Conservation (phyloP, 2,329 filamentous ascomycete species). For the Xylariaceae sp. region DNA sequence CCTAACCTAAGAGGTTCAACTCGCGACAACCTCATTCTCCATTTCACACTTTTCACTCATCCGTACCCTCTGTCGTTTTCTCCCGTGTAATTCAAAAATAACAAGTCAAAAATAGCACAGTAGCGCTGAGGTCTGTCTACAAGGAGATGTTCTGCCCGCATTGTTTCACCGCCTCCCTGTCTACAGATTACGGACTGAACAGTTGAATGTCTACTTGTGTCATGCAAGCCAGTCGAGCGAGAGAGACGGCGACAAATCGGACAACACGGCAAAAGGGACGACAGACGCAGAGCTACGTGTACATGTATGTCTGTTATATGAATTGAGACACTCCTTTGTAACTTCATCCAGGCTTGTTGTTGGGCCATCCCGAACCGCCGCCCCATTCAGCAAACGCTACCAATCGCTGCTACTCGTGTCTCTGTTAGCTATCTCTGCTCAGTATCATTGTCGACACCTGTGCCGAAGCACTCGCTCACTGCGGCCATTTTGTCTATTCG, state of each 20-base stretch:
- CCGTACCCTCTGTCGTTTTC: conserved; percentile 5
- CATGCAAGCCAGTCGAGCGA: conserved; percentile 5
- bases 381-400: too few species aligned
- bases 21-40: conserved; percentile 10
- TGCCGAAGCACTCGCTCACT: conserved; percentile 13
- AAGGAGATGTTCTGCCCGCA: conserved; percentile 10
- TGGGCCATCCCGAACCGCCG: too few species aligned
- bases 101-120: too few species aligned
- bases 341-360: too few species aligned
- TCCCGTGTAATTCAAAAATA: too few species aligned
- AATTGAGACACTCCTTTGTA: conserved; percentile 15
- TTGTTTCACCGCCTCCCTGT: conserved; percentile 10
- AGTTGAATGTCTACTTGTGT: conserved; percentile 3
- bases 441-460: too few species aligned
- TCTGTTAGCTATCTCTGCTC: too few species aligned
- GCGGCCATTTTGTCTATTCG: too few species aligned
- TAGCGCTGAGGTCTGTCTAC: conserved; percentile 1
- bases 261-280: not conserved
- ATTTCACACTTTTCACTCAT: too few species aligned
- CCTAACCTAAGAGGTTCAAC: not conserved
- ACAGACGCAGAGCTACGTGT: not conserved
- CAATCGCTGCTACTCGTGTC: too few species aligned
- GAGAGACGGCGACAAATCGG: not conserved
- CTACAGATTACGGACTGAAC: conserved; percentile 9
- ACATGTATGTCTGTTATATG: not conserved